Evolutionary conservation across 2,329 filamentous ascomycete species (phyloP).

Genomic region (Phialophora macrospora): DNA sequence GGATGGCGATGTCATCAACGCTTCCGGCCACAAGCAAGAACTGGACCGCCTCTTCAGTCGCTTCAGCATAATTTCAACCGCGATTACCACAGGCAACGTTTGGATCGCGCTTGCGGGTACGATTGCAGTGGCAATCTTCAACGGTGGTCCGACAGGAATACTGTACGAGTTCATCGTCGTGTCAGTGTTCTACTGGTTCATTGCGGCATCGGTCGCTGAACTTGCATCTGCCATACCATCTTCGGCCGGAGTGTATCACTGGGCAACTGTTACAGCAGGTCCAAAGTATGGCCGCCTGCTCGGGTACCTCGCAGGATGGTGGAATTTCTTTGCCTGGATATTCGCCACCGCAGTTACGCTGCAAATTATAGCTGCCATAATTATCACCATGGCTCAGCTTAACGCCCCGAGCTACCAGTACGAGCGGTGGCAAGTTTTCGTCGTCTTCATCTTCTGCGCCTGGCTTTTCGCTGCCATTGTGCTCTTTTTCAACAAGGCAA

Average conservation of each 20-base stretch:
- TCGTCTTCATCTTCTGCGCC: conserved; percentile 57
- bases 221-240: conserved; percentile 66
- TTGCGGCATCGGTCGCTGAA: conserved; percentile 65
- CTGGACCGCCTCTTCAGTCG: conserved; percentile 66
- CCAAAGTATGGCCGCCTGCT: conserved; percentile 55
- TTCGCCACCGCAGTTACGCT: conserved; percentile 58
- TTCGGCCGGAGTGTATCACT: conserved; percentile 65
- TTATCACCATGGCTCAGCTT: conserved; percentile 50
- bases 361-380: conserved; percentile 51
- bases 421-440: conserved; percentile 64
- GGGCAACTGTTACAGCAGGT: conserved; percentile 64
- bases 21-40: conserved; percentile 67
- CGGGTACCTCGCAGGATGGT: conserved; percentile 52
- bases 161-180: conserved; percentile 64
- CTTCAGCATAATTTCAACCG: conserved; percentile 63
- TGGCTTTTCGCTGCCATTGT: conserved; percentile 27
- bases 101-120: conserved; percentile 69
- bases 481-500: conserved; percentile 53
- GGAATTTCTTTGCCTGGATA: conserved; percentile 60
- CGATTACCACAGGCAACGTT: conserved; percentile 67
- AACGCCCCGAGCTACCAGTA: conserved; percentile 16
- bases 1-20: conserved; percentile 54
- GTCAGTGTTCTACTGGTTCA: conserved; percentile 61
- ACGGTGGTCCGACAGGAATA: conserved; percentile 65
- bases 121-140: conserved; percentile 44